Evolutionary conservation across 306 rosid species (phyloP).

Genomic region (Prunus campanulata): DNA sequence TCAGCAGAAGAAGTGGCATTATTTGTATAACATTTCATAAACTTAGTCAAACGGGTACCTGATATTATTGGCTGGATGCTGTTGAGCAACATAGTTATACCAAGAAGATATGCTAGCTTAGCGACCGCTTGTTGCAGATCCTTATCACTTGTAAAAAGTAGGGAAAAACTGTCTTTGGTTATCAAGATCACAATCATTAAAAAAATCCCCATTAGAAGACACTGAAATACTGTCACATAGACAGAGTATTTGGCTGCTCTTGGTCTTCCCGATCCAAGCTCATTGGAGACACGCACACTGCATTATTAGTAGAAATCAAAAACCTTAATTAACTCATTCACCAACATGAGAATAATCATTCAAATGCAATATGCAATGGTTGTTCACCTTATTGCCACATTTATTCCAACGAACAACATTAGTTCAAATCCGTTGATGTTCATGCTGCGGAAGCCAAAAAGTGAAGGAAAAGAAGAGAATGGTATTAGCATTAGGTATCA

Average conservation of each 20-base stretch:
- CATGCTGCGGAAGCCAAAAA: slow-evolving; percentile 10
- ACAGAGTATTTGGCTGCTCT: slow-evolving; percentile 51
- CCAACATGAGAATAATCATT: neutral
- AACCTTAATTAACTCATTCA: neutral
- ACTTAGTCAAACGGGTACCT: slow-evolving; percentile 24
- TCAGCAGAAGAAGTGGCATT: too few species aligned
- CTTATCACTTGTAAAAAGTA: slow-evolving; percentile 30
- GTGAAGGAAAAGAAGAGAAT: neutral
- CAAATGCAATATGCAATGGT: neutral
- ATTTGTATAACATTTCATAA: too few species aligned
- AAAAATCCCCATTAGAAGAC: slow-evolving; percentile 39
- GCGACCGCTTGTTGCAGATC: slow-evolving; percentile 25
- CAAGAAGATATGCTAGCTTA: slow-evolving; percentile 32
- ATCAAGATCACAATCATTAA: slow-evolving; percentile 29
- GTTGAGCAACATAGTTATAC: slow-evolving; percentile 36
- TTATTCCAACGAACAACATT: slow-evolving; percentile 34
- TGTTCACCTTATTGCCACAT: slow-evolving; percentile 30
- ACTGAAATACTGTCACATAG: slow-evolving; percentile 36
- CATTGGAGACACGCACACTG: slow-evolving; percentile 60
- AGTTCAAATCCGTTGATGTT: slow-evolving; percentile 30
- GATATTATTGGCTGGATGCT: slow-evolving; percentile 40
- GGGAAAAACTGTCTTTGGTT: slow-evolving; percentile 20
- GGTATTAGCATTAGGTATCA: neutral
- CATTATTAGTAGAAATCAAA: neutral
- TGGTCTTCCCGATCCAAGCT: slow-evolving; percentile 53